phyloP scores from a whole-genome alignment of 768 basidiomycete species.

The Cyathus striatus region DNA sequence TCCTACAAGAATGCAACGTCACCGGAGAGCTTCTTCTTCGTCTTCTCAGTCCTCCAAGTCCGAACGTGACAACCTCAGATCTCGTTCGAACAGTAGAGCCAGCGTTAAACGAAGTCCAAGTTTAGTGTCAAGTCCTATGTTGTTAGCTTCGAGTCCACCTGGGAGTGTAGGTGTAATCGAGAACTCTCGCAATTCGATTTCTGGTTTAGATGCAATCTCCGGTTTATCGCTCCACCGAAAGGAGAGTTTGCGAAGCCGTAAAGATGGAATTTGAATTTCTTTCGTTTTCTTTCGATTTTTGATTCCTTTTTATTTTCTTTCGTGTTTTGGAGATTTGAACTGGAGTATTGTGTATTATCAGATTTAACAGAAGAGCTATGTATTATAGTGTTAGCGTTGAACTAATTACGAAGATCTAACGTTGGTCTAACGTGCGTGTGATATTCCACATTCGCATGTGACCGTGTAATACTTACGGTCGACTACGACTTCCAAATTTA shows the following conservation, averaged over 20 bases:
- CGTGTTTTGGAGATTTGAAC: too few species aligned
- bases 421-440: too few species aligned
- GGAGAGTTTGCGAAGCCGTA: background rate
- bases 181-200: constrained; percentile 13
- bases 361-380: too few species aligned
- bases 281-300: background rate
- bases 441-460: too few species aligned
- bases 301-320: too few species aligned
- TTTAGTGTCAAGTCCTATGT: too few species aligned
- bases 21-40: constrained; percentile 71
- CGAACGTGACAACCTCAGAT: constrained; percentile 31
- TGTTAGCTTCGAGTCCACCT: constrained; percentile 25
- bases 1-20: constrained; percentile 73
- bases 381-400: too few species aligned
- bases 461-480: too few species aligned
- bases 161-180: too few species aligned
- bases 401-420: too few species aligned
- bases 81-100: constrained; percentile 36
- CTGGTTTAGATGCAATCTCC: constrained; percentile 12
- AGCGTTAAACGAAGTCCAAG: constrained; percentile 28
- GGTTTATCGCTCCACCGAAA: constrained; percentile 1
- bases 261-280: constrained; percentile 1
- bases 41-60: constrained; percentile 54
- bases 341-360: too few species aligned
- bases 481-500: too few species aligned